These are phyloP conservation scores for Boechera retrofracta DNA, from an alignment of 345 rosid species.

Conservation along the genomic window DNA sequence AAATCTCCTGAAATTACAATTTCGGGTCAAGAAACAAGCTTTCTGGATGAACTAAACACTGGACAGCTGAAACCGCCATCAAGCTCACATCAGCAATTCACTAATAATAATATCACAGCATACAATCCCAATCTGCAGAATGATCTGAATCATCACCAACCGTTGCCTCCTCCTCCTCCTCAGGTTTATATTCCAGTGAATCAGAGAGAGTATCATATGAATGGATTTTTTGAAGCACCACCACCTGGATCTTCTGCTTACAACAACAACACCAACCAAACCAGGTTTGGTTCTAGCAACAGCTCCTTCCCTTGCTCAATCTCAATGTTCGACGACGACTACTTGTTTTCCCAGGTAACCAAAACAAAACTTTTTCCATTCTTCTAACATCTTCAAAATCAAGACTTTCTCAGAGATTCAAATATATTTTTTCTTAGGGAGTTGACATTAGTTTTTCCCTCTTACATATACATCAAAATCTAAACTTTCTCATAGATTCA, in stretches of 20 bases:
- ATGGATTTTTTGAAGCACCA: conserved; percentile 63
- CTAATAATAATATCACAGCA: conserved; percentile 43
- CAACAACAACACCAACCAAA: conserved; percentile 45
- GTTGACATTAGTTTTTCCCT: background rate
- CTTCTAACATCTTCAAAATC: background rate
- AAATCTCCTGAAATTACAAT: conserved; percentile 68
- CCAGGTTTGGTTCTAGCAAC: conserved; percentile 61
- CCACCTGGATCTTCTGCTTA: conserved; percentile 47
- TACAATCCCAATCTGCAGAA: conserved; percentile 58
- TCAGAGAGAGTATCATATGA: conserved; percentile 58
- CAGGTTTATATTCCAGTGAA: conserved; percentile 58
- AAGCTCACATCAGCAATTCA: conserved; percentile 51
- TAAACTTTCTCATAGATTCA: background rate
- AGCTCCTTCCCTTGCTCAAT: conserved; percentile 58
- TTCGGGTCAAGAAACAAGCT: conserved; percentile 66
- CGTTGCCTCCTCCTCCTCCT: conserved; percentile 46
- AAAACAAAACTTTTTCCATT: background rate
- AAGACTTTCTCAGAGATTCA: background rate
- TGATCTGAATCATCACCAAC: conserved; percentile 54
- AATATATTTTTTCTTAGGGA: background rate
- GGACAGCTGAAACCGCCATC: conserved; percentile 51
- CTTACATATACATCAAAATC: background rate
- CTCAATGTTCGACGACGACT: conserved; percentile 67
- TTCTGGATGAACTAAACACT: conserved; percentile 65
- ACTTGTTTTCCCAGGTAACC: conserved; percentile 59